Conservation (phyloP, 1,284 basidiomycete genomes). For the Irpex sp. region DNA sequence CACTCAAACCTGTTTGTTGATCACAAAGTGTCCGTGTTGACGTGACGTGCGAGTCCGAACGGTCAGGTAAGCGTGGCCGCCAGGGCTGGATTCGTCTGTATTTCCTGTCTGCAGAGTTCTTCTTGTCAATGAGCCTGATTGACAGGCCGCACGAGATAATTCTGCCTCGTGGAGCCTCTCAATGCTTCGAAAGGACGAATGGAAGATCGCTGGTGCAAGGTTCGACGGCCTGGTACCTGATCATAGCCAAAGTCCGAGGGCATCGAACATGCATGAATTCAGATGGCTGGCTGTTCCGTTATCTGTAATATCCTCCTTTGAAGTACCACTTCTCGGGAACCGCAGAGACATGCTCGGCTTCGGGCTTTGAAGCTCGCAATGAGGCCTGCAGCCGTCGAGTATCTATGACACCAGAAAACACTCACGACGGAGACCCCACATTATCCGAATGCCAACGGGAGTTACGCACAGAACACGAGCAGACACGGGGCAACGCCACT, state of each 20-base stretch:
- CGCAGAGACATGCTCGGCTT: neutral
- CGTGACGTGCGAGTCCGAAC: neutral
- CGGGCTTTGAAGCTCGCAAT: no score
- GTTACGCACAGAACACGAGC: neutral
- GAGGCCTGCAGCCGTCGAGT: neutral
- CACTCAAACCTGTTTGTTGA: neutral
- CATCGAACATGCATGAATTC: neutral
- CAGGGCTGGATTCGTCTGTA: no score
- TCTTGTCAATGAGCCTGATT: no score
- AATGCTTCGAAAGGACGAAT: neutral
- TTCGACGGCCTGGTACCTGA: neutral
- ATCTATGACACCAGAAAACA: neutral
- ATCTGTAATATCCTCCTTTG: neutral
- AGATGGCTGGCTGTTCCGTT: no score
- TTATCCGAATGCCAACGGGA: neutral
- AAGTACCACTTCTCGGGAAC: neutral
- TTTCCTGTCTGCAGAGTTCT: no score
- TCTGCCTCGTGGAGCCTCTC: neutral
- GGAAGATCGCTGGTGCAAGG: neutral
- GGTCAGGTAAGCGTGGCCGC: neutral
- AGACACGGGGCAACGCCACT: neutral
- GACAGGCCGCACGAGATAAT: neutral
- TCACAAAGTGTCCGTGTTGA: neutral
- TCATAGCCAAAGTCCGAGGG: neutral
- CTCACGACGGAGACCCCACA: neutral